Evolutionary conservation across 2,329 filamentous ascomycete genomes (phyloP), one percentile per base, ranked within the genome.

Genomic region (Thermothelomyces thermophilus): DNA sequence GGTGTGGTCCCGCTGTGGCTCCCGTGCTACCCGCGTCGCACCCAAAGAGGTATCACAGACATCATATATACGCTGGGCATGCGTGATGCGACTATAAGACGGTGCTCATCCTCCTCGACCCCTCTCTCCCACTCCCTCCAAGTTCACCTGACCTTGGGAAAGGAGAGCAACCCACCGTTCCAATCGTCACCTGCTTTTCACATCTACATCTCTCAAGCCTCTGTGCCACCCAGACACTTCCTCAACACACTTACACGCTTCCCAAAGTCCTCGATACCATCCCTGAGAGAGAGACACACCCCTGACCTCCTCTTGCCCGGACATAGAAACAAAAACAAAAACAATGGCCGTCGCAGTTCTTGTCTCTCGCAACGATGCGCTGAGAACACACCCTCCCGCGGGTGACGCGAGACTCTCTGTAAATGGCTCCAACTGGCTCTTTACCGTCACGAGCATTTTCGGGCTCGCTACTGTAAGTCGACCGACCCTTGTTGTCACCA

Each of bases 351-450:
- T 51, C 51, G 58, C 57, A 26, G 46, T 58, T 44, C 53, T 71
- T 20, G 14, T 54, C 30, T 62, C 67, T 47, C 63, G 52, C 37
- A 78, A 79, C 63, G 66, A 73, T 39, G 74, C 73, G 19, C 65
- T 80, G 33, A 53, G 64, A 30, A 60, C 70, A 63, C 76, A 80
- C 65, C 73, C 73, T 2, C 67, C 70, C 0, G 55, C 52, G 2
- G 70, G 70, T 8, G 64, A 66, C 35, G 62, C 71, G 46, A 44
- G 55, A 16, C 66, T 78, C 17, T 67, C 69, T 1, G 63, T 62
- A 1, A 63, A 73, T 49, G 77, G 76, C 48, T 78, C 75, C 36
- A 64, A 76, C 67, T 80, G 76, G 76, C 68, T 79, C 11, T 80
- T 71, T 70, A 68, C 76, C 28, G 73, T 76, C n/a, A 72, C 70